Percentiles rank a stretch among this genome's conserved stretches.
These are phyloP conservation scores for Mrakia frigida DNA, from an alignment of 768 basidiomycete genomes.

Conservation along the genomic window DNA sequence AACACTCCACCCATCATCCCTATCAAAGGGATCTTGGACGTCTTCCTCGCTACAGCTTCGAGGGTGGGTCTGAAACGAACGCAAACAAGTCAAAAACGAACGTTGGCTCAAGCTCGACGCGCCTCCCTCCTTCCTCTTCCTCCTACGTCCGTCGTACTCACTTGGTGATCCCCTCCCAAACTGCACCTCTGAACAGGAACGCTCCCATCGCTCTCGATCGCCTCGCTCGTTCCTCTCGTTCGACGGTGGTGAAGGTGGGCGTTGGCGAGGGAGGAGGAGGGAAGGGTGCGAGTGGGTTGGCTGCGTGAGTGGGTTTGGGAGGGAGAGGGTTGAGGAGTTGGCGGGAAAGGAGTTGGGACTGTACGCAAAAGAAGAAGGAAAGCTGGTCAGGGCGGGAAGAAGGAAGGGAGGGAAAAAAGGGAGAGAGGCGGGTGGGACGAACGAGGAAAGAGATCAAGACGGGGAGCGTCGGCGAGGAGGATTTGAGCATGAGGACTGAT, in stretches of 20 bases:
- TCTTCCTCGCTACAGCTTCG: conserved; percentile 9
- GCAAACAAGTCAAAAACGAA: too few species aligned
- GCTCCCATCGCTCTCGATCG: conserved; percentile 3
- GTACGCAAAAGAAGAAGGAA: background rate
- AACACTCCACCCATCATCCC: conserved; percentile 23
- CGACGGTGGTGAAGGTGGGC: conserved; percentile 5
- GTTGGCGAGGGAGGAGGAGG: background rate
- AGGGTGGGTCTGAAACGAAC: conserved; percentile 17
- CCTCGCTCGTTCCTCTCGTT: conserved; percentile 9
- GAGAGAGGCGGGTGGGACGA: background rate
- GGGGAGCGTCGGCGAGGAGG: background rate
- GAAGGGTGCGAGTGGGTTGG: too few species aligned
- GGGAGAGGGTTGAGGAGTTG: conserved; percentile 4
- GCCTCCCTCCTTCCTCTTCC: background rate
- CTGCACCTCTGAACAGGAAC: conserved; percentile 22
- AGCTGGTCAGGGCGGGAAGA: background rate
- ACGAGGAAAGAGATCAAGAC: conserved; percentile 11
- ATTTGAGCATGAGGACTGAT: conserved; percentile 13
- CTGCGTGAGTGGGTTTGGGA: background rate
- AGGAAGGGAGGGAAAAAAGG: background rate
- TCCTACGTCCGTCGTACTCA: background rate
- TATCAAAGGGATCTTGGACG: conserved; percentile 20
- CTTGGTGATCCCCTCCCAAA: conserved; percentile 28
- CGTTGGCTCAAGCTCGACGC: background rate
- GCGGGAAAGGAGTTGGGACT: conserved; percentile 20